Base-by-base conservation (phyloP, 345 rosid genomes). In the Euphorbia pulcherrima region DNA sequence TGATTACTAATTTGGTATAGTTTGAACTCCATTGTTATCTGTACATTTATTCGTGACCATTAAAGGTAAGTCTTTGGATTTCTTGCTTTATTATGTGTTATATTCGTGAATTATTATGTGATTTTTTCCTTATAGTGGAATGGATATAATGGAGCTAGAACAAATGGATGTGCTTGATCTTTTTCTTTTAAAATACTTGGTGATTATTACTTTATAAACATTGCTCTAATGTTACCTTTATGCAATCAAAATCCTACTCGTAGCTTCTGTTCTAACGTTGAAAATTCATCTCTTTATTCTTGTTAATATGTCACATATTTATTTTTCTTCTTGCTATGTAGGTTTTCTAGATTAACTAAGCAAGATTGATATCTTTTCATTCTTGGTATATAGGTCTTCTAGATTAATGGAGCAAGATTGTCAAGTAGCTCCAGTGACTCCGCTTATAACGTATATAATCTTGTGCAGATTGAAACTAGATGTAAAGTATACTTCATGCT, bases 401-500 rank as follows among this genome's bases (percentile, higher is more conserved):
- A n/a, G n/a, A 21, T 39, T 6, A n/a, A 47, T 58, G n/a, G n/a
- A n/a, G n/a, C n/a, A n/a, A n/a, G 62, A 60, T 84, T 86, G 90
- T 77, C 86, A 58, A 78, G 69, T 62, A 81, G 82, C 65, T 84
- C 82, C 44, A 78, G 69, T 74, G 81, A 79, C 2, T 69, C 60
- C 64, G 63, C 56, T 44, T 78, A 76, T 20, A 85, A 87, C 18
- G 78, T 57, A 35, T 83, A 83, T 39, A 90, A 88, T n/a, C 8
- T 88, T 73, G 44, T 83, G 47, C 80, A 83, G 75, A 75, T 90
- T 58, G 84, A 80, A 17, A 74, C 83, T 6, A 73, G 82, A 78
- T 86, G 85, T 74, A 77, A 65, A 65, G 95, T 86, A 65, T 0
- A 33, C 26, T 68, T 21, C 14, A 48, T 6, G 17, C 67, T 61